Evolutionary conservation across 345 rosid species (phyloP), one percentile per base, ranked within the genome.

Genomic region (Trapa bicornis): DNA sequence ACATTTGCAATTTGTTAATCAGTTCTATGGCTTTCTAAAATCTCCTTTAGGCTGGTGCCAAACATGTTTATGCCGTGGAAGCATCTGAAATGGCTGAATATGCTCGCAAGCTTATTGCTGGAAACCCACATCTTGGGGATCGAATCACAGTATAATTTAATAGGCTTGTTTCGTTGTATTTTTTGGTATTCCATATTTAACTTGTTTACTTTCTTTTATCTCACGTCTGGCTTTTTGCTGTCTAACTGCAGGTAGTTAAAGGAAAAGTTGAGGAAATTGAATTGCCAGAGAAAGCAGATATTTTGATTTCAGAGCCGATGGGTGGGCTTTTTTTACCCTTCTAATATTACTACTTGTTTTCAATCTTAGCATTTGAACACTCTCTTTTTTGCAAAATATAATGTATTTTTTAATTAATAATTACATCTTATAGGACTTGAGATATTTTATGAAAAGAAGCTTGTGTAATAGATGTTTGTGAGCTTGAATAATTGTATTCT

Each of bases 21-120:
- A 68, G 50, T 38, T n/a, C 62, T 2, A n/a, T 48, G 37, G 15
- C 32, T 39, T 68, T 65, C 42, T 43, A 17, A 22, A 45, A 39
- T 63, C 65, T 43, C 63, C 16, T 68, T 58, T 82, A 94, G 97
- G 99, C 97, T 78, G 97, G 99, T 79, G 99, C 97, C 74, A 94
- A 86, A 80, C 99, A 91, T 89, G 97, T 91, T 61, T 94, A 91
- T 83, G 99, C 99, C 58, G 89, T 94, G 60, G 99, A 94, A 85
- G 97, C 99, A 74, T 94, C 97, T 61, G 99, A 94, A 81, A 94
- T 94, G 97, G 91, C 96, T 58, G 97, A 91, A 62, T 94, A 94
- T 80, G 99, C 99, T 53, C 83, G 91, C 67, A 94, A 84, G 75
- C 90, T 94, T 73, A 85, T 94, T 80, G 86, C 92, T 71, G 97